Conservation (phyloP, 441 rosid species). For the Breynia disticha region DNA sequence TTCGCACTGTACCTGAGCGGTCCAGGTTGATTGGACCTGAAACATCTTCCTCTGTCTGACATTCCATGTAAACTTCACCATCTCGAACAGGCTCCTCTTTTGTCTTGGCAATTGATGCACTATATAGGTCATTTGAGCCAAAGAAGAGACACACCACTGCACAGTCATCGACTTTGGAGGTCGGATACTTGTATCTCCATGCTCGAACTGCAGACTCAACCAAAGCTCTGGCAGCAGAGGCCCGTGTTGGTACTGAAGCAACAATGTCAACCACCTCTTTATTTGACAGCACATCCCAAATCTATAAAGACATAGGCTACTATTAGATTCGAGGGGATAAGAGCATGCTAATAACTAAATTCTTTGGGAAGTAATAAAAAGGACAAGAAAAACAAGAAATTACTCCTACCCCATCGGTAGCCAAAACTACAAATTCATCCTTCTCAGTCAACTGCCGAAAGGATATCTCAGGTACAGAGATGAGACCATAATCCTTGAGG, state of each 20-base stretch:
- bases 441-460: constrained; percentile 68
- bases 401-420: constrained; percentile 84
- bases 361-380: not conserved
- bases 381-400: not conserved
- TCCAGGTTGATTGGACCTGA: constrained; percentile 23
- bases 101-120: constrained; percentile 38
- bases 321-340: not conserved
- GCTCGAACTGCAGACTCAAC: constrained; percentile 86
- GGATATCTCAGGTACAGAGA: constrained; percentile 86
- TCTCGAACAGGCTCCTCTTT: constrained; percentile 26
- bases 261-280: constrained; percentile 93
- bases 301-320: constrained; percentile 31
- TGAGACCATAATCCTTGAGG: constrained; percentile 94
- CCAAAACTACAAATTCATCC: constrained; percentile 92
- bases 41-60: constrained; percentile 24
- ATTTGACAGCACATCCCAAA: constrained; percentile 97
- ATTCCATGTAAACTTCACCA: constrained; percentile 19
- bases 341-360: not conserved
- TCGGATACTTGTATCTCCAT: constrained; percentile 94
- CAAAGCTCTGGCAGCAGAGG: constrained; percentile 74
- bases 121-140: constrained; percentile 29
- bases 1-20: constrained; percentile 31
- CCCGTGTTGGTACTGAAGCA: constrained; percentile 62
- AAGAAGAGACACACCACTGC: constrained; percentile 94
- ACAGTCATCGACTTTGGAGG: constrained; percentile 97